Base-by-base conservation (phyloP, 495 filamentous ascomycete genomes). In the Lasiosphaeria miniovina region DNA sequence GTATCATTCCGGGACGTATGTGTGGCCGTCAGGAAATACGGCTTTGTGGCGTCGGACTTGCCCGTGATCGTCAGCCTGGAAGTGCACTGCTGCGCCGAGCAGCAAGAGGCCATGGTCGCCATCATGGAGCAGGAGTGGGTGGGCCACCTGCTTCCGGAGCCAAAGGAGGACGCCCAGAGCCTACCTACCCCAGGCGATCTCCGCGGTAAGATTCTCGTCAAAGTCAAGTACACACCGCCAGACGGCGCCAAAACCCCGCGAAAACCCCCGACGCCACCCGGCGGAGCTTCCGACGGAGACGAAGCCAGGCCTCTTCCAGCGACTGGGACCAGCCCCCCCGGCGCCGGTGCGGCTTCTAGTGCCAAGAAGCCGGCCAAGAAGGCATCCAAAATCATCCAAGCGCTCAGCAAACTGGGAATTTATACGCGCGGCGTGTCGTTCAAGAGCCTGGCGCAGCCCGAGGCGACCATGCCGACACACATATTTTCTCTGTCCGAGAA, bases 21-120 rank as follows among this genome's bases (percentile, higher is more conserved):
- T 72, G 77, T 80, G 55, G 85, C 90, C 0, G 91, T 97, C 52
- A 77, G 85, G 17, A 85, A 96, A 49, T 82, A 86, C 65, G 90
- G 89, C 0, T 97, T 98, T 66, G 76, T 86, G 6, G 80, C 77
- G 4, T 72, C 74, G 15, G 87, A 96, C 53, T 75, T 93, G 0
- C 93, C 93, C 0, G 75, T 98, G 2, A 92, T 98, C 41, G 85
- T 96, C 59, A 94, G 90, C 64, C 77, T 98, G 8, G 93, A 98
- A 70, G 90, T 96, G 0, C 93, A 96, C 74, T 90, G 89, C 36
- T 78, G 79, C 60, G 69, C 81, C 0, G 82, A 86, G 48, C 93
- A 97, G 68, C 93, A 97, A 67, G 84, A 89, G 63, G 84, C 84
- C 12, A 96, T 96, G 88, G 90, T 96, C 0, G 80, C 90, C 54